Conservation (phyloP, 805 yeast species). For the Starmerella bombi region DNA sequence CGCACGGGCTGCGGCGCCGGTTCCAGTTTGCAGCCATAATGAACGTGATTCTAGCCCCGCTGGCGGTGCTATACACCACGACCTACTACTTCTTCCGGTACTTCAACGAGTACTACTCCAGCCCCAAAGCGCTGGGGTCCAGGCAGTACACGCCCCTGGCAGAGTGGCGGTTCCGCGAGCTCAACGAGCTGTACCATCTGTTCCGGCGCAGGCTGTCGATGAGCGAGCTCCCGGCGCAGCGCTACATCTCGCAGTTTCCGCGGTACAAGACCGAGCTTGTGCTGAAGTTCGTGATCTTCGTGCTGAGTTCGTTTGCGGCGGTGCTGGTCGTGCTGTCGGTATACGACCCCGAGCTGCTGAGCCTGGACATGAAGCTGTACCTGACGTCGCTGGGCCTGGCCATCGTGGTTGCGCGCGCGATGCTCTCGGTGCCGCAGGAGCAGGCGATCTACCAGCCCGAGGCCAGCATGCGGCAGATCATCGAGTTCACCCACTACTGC, state of each 20-base stretch:
- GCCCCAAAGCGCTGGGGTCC: constrained; percentile 70
- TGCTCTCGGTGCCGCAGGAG: constrained; percentile 42
- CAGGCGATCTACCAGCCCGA: constrained; percentile 84
- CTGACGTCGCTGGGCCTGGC: constrained; percentile 78
- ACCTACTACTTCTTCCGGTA: constrained; percentile 76
- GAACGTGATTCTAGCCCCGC: constrained; percentile 72
- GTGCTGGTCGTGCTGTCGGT: constrained; percentile 64
- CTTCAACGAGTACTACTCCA: constrained; percentile 80
- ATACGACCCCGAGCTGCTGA: constrained; percentile 79
- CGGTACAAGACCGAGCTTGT: constrained; percentile 50
- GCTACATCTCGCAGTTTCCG: constrained; percentile 85
- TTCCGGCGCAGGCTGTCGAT: constrained; percentile 66
- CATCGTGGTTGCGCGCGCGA: constrained; percentile 68
- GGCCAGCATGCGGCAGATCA: constrained; percentile 61
- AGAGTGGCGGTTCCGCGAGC: constrained; percentile 88
- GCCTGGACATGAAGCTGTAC: constrained; percentile 82
- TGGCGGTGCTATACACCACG: constrained; percentile 69
- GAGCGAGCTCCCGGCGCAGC: constrained; percentile 66
- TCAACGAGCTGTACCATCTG: constrained; percentile 82
- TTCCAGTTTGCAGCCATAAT: constrained; percentile 79
- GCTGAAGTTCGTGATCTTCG: constrained; percentile 50
- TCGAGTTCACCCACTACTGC: constrained; percentile 78
- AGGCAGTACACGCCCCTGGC: constrained; percentile 90
- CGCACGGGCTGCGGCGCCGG: constrained; percentile 60
- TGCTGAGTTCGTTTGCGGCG: constrained; percentile 82